Percentiles rank a stretch among this genome's conserved stretches.
phyloP scores from a whole-genome alignment of 2,329 filamentous ascomycete species.

The Xylariaceae sp. region DNA sequence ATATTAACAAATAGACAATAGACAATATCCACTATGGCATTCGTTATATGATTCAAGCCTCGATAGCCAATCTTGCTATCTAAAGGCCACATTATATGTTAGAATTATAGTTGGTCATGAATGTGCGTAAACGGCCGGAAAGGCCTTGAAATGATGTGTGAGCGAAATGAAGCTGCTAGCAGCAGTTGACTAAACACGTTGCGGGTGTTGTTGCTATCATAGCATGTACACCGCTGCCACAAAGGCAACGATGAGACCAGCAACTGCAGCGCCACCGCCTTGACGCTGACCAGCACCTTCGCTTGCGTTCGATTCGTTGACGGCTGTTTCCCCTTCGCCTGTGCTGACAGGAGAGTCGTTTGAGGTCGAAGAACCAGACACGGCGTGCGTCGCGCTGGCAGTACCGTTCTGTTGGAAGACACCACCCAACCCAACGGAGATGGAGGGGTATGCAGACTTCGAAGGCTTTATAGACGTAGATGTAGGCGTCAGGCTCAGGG shows the following conservation, averaged over 20 bases:
- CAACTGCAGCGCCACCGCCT: slow-evolving; percentile 46
- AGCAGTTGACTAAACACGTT: too few relatives aligned
- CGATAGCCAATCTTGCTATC: not conserved
- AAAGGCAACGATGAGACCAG: slow-evolving; percentile 52
- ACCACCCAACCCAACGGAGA: slow-evolving; percentile 29
- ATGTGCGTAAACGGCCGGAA: not conserved
- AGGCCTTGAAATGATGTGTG: not conserved
- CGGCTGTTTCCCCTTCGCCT: slow-evolving; percentile 20
- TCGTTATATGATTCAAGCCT: not conserved
- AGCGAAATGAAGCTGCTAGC: not conserved
- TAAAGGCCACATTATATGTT: not conserved
- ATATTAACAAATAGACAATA: slow-evolving; percentile 21
- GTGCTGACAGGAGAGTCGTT: slow-evolving; percentile 16
- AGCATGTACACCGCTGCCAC: slow-evolving; percentile 42
- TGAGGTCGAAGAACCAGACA: slow-evolving; percentile 18
- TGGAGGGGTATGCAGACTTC: not conserved
- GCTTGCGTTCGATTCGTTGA: slow-evolving; percentile 36
- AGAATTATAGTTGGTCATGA: not conserved
- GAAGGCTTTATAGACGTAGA: not conserved
- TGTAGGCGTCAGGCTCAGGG: slow-evolving; percentile 2
- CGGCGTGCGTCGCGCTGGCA: slow-evolving; percentile 2
- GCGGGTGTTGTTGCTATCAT: slow-evolving; percentile 9
- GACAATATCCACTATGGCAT: slow-evolving; percentile 18
- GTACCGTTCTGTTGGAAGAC: slow-evolving; percentile 53
- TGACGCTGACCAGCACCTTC: slow-evolving; percentile 41